Conservation (phyloP, 495 filamentous ascomycete species). For the Parmelia sp. region DNA sequence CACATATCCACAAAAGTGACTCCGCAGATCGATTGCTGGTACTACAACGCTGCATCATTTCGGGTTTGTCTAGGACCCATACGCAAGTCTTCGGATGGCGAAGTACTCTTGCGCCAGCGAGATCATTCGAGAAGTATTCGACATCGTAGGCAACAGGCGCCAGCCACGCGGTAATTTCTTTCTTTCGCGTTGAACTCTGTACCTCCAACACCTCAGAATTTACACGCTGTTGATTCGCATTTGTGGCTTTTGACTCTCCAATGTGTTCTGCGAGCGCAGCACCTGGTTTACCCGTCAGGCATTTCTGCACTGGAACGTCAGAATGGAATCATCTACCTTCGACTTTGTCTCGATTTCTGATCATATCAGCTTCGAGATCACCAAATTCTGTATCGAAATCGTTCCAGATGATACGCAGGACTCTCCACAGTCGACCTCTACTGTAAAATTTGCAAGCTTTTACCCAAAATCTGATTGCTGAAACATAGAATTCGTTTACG, state of each 20-base stretch:
- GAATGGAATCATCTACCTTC: neutral
- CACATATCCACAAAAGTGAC: conserved; percentile 6
- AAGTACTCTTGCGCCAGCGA: neutral
- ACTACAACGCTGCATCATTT: neutral
- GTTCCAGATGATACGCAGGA: neutral
- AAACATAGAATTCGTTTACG: conserved; percentile 5
- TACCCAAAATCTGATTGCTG: neutral
- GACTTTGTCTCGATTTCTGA: neutral
- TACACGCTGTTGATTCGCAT: neutral
- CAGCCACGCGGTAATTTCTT: conserved; percentile 7
- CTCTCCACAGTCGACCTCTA: conserved; percentile 1
- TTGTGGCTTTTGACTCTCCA: neutral
- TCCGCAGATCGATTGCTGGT: neutral
- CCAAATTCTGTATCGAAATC: neutral
- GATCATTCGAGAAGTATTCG: conserved; percentile 9
- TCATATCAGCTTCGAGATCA: neutral
- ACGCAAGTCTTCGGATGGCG: conserved; percentile 7
- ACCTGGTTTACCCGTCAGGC: neutral
- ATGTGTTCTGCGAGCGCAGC: conserved; percentile 7
- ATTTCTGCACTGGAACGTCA: neutral
- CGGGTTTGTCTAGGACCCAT: conserved; percentile 8
- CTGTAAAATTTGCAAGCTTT: conserved; percentile 8
- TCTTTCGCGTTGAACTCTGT: neutral
- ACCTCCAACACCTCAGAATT: neutral
- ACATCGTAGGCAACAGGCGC: conserved; percentile 8